A percentile compares a stretch with the other conserved stretches of the same genome.
Evolutionary conservation across 2,329 filamentous ascomycete genomes (phyloP).

Genomic region (Arthrinium phaeospermum): DNA sequence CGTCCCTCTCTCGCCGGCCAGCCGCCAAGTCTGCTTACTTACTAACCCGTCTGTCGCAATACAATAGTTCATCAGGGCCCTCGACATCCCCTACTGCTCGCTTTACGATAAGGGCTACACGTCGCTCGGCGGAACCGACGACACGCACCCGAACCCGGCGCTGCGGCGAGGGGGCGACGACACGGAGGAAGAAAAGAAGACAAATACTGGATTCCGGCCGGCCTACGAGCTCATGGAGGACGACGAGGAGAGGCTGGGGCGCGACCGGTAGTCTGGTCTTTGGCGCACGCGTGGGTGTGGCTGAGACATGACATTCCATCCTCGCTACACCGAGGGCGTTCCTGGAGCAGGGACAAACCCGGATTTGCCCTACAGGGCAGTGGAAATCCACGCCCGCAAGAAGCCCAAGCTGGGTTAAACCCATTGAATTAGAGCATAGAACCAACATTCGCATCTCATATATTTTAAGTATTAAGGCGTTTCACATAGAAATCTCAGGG

Average conservation of each 20-base stretch:
- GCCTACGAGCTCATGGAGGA: constrained; percentile 79
- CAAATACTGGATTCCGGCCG: constrained; percentile 60
- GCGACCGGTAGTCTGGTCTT: constrained; percentile 57
- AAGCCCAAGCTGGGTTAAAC: background rate
- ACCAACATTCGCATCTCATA: background rate
- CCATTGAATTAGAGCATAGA: background rate
- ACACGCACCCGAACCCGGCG: constrained; percentile 88
- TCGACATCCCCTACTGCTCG: constrained; percentile 82
- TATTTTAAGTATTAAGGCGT: background rate
- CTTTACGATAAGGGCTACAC: constrained; percentile 91
- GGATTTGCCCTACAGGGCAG: background rate
- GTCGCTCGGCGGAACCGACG: constrained; percentile 84
- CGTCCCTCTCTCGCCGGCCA: background rate
- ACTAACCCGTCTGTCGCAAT: constrained; percentile 18
- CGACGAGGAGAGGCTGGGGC: constrained; percentile 77
- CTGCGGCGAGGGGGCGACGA: constrained; percentile 49
- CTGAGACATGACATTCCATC: background rate
- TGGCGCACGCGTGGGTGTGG: background rate
- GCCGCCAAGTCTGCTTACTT: constrained; percentile 14
- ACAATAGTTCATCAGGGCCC: constrained; percentile 75
- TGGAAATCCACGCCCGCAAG: background rate
- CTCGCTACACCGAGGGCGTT: background rate
- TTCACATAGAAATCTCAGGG: background rate
- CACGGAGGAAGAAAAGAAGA: constrained; percentile 36
- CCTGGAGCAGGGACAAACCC: background rate